Percentiles rank a stretch among this genome's conserved stretches.
Evolutionary conservation across 1,284 basidiomycete species (phyloP).

Genomic region (Pseudozyma hubeiensis): DNA sequence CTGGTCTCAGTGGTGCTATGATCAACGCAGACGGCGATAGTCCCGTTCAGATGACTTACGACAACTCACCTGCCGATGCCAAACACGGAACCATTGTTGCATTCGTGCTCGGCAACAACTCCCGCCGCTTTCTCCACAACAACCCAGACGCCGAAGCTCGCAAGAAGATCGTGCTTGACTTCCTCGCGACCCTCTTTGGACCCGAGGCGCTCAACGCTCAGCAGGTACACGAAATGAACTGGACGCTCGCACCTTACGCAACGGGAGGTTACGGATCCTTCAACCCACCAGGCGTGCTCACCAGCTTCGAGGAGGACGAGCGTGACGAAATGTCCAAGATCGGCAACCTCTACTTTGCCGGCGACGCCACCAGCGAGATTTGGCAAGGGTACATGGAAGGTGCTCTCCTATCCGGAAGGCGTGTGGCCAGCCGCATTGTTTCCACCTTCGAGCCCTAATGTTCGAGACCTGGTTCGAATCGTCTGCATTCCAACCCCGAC

Average conservation of each 20-base stretch:
- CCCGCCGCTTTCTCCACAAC: conserved; percentile 32
- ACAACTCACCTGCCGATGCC: conserved; percentile 44
- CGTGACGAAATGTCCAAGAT: conserved; percentile 34
- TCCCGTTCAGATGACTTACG: conserved; percentile 46
- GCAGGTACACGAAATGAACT: conserved; percentile 40
- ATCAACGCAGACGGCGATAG: conserved; percentile 41
- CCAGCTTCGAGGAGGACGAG: conserved; percentile 39
- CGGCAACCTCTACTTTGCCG: conserved; percentile 39
- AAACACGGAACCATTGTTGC: conserved; percentile 34
- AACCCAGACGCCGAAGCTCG: conserved; percentile 21
- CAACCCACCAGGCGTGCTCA: conserved; percentile 43
- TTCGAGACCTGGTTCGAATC: too few species aligned
- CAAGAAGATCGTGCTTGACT: conserved; percentile 25
- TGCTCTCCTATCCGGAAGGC: conserved; percentile 37
- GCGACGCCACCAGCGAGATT: conserved; percentile 42
- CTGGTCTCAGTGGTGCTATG: conserved; percentile 36
- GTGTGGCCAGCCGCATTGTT: conserved; percentile 27
- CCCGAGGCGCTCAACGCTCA: conserved; percentile 20
- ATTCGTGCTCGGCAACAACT: conserved; percentile 46
- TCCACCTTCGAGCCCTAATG: conserved; percentile 23
- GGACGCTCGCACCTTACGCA: conserved; percentile 36
- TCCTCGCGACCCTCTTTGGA: conserved; percentile 28
- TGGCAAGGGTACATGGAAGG: conserved; percentile 53
- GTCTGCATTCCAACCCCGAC: too few species aligned
- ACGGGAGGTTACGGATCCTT: conserved; percentile 45